Evolutionary conservation across 768 basidiomycete genomes (phyloP).

Genomic region (Hericium coralloides): DNA sequence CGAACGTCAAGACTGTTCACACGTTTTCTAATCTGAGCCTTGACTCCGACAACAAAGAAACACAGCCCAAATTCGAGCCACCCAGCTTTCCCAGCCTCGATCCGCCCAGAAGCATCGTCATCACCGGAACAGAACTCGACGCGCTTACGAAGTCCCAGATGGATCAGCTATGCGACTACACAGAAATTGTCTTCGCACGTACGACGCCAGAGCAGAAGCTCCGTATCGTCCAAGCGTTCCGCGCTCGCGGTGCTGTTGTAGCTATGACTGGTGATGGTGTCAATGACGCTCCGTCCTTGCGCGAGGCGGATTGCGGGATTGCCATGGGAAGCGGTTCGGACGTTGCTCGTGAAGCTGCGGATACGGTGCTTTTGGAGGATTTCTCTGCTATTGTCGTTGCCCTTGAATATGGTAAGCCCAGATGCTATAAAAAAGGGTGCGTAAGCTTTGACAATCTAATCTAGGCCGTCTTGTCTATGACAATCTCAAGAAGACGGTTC

Average conservation of each 20-base stretch:
- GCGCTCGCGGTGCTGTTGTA: slow-evolving; percentile 34
- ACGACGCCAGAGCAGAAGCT: slow-evolving; percentile 60
- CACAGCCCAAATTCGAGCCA: slow-evolving; percentile 13
- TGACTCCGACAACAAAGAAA: slow-evolving; percentile 22
- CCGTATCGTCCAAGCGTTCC: slow-evolving; percentile 51
- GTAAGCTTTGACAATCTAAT: not conserved
- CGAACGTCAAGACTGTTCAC: slow-evolving; percentile 27
- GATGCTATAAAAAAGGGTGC: too few species aligned
- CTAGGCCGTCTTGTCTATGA: slow-evolving; percentile 48
- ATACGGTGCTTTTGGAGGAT: slow-evolving; percentile 56
- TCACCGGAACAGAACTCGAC: slow-evolving; percentile 30
- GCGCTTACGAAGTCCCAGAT: slow-evolving; percentile 10
- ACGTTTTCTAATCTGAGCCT: slow-evolving; percentile 28
- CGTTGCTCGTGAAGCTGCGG: slow-evolving; percentile 47
- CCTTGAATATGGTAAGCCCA: slow-evolving; percentile 43
- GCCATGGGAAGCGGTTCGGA: slow-evolving; percentile 48
- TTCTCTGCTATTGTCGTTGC: slow-evolving; percentile 58
- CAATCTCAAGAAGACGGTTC: slow-evolving; percentile 48
- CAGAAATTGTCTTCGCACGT: slow-evolving; percentile 52
- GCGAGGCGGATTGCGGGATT: slow-evolving; percentile 53
- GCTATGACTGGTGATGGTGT: slow-evolving; percentile 48
- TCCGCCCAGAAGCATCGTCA: slow-evolving; percentile 24
- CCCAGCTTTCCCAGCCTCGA: not conserved
- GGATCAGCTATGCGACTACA: slow-evolving; percentile 25
- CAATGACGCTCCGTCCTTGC: slow-evolving; percentile 50